A percentile compares a stretch with the other conserved stretches of the same genome.
These are phyloP conservation scores for Craspedostauros australis DNA, from an alignment of 108 stramenopile species.

Conservation along the genomic window DNA sequence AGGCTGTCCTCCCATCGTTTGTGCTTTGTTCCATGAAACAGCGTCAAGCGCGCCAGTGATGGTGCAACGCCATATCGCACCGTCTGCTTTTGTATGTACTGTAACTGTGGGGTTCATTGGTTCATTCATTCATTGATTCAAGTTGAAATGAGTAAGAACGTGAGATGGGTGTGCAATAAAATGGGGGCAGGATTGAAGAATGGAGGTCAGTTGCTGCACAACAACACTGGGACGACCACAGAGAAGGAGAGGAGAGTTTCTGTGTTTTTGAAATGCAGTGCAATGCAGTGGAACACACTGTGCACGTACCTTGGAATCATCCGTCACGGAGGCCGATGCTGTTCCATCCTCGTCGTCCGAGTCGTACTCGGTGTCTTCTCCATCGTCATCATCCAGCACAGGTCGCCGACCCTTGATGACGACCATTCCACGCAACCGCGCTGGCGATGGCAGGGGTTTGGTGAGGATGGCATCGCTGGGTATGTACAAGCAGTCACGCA, in stretches of 20 bases:
- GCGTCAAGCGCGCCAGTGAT: constrained; percentile 61
- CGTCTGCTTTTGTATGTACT: too few relatives aligned
- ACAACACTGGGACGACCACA: too few relatives aligned
- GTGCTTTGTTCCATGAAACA: constrained; percentile 60
- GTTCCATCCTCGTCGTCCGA: constrained; percentile 30
- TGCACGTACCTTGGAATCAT: too few relatives aligned
- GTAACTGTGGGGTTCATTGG: too few relatives aligned
- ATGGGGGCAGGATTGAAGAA: too few relatives aligned
- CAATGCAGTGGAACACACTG: background rate
- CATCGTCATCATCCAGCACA: constrained; percentile 23
- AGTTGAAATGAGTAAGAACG: too few relatives aligned
- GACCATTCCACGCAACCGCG: constrained; percentile 74
- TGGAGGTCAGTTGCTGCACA: too few relatives aligned
- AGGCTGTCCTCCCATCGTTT: constrained; percentile 39
- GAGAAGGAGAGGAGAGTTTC: too few relatives aligned
- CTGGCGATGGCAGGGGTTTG: constrained; percentile 65
- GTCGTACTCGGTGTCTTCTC: constrained; percentile 33
- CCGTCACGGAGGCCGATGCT: too few relatives aligned
- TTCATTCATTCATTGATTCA: too few relatives aligned
- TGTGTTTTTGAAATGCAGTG: background rate
- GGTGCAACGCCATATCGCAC: constrained; percentile 29
- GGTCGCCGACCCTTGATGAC: constrained; percentile 81
- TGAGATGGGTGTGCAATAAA: too few relatives aligned
- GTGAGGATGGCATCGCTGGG: constrained; percentile 41
- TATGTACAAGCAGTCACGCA: constrained; percentile 73